These are phyloP conservation scores for Raffaelea arxii DNA, from an alignment of 2,329 filamentous ascomycete species.

Conservation along the genomic window DNA sequence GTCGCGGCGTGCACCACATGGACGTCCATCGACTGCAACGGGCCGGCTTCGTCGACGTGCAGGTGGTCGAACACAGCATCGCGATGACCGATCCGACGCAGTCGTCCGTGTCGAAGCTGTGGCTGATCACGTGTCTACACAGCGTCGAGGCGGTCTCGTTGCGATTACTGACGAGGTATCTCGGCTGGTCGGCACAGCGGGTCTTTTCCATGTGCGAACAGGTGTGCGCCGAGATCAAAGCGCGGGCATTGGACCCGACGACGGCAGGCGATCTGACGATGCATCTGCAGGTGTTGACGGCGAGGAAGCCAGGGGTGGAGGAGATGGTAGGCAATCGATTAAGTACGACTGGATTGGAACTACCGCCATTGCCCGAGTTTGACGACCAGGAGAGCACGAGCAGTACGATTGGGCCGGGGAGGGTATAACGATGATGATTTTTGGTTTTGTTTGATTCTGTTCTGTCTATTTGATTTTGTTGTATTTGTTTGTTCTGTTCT, in stretches of 20 bases:
- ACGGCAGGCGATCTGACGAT: conserved; percentile 32
- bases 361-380: too few species aligned
- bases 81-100: conserved; percentile 35
- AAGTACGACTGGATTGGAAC: not conserved
- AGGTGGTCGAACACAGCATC: conserved; percentile 30
- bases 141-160: conserved; percentile 33
- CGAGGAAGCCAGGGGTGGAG: conserved; percentile 34
- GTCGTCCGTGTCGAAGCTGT: conserved; percentile 32
- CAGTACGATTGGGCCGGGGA: too few species aligned
- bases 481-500: not conserved
- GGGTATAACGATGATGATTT: too few species aligned
- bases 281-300: conserved; percentile 38
- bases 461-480: not conserved
- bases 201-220: conserved; percentile 37
- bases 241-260: conserved; percentile 35
- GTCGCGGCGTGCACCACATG: conserved; percentile 12
- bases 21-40: conserved; percentile 22
- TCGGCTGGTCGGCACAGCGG: conserved; percentile 40
- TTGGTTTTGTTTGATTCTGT: not conserved
- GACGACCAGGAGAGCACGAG: too few species aligned
- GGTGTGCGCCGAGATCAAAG: conserved; percentile 37
- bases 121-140: conserved; percentile 30
- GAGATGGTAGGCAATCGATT: conserved; percentile 7
- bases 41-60: conserved; percentile 35
- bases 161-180: conserved; percentile 40